Evolutionary conservation across 2,329 filamentous ascomycete genomes (phyloP).

Genomic region (Pezicula radicicola): DNA sequence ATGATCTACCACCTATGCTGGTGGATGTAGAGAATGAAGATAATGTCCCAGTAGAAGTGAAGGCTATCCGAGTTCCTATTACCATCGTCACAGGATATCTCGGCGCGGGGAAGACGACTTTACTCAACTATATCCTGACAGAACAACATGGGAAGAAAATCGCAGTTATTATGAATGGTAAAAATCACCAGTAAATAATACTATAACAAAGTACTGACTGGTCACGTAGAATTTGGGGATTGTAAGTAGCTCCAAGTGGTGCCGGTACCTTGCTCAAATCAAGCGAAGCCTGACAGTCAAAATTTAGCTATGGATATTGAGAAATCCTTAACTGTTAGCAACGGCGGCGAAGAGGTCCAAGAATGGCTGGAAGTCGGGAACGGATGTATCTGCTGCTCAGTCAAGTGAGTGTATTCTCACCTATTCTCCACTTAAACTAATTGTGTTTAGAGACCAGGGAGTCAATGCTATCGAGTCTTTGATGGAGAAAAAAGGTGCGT

Average conservation of each 20-base stretch:
- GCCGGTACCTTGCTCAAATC: not conserved
- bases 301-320: slow-evolving; percentile 79
- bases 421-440: slow-evolving; percentile 3
- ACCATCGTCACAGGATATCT: slow-evolving; percentile 91
- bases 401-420: slow-evolving; percentile 63
- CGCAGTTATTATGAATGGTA: slow-evolving; percentile 92
- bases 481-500: slow-evolving; percentile 89
- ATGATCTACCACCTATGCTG: slow-evolving; percentile 65
- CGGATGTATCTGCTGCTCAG: slow-evolving; percentile 95
- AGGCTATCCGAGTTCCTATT: slow-evolving; percentile 69
- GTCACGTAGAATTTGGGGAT: slow-evolving; percentile 68
- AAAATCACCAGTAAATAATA: slow-evolving; percentile 2
- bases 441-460: slow-evolving; percentile 68
- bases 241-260: slow-evolving; percentile 47
- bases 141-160: slow-evolving; percentile 97
- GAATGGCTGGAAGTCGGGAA: slow-evolving; percentile 97
- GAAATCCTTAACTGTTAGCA: slow-evolving; percentile 88
- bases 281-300: not conserved
- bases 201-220: slow-evolving; percentile 5
- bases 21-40: slow-evolving; percentile 42
- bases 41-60: slow-evolving; percentile 42
- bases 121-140: slow-evolving; percentile 93
- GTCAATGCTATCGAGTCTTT: slow-evolving; percentile 93
- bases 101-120: slow-evolving; percentile 90
- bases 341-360: slow-evolving; percentile 77